phyloP scores from a whole-genome alignment of 2,329 filamentous ascomycete genomes.

The Trichoderma endophyticum region DNA sequence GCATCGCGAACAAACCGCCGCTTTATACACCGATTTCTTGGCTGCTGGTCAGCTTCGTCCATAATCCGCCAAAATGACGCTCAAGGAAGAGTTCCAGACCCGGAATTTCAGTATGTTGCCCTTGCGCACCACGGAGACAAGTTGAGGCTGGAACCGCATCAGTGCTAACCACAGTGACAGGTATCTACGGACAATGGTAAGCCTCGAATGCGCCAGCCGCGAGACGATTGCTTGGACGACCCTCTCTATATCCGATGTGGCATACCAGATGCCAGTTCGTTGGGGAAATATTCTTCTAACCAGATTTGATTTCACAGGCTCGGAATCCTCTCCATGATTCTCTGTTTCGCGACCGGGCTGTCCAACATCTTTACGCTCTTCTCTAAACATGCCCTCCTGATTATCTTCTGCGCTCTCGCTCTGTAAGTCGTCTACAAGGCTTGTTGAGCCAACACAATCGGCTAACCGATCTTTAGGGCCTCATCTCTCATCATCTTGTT shows the following conservation, averaged over 20 bases:
- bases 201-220: slow-evolving; percentile 28
- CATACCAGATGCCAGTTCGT: neutral
- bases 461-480: slow-evolving; percentile 44
- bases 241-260: neutral
- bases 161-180: slow-evolving; percentile 43
- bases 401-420: slow-evolving; percentile 52
- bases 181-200: slow-evolving; percentile 76
- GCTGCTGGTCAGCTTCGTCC: slow-evolving; percentile 18
- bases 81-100: slow-evolving; percentile 69
- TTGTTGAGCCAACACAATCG: neutral
- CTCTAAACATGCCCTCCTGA: slow-evolving; percentile 34
- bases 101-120: slow-evolving; percentile 67
- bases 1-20: slow-evolving; percentile 11
- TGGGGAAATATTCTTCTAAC: neutral
- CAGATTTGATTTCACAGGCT: slow-evolving; percentile 47
- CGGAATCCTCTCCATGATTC: slow-evolving; percentile 66
- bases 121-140: neutral
- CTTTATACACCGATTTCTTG: slow-evolving; percentile 2
- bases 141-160: neutral
- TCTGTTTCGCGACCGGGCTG: slow-evolving; percentile 67
- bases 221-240: neutral
- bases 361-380: slow-evolving; percentile 61
- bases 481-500: slow-evolving; percentile 75
- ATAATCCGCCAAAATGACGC: slow-evolving; percentile 55
- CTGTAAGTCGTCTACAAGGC: slow-evolving; percentile 43